Evolutionary conservation across 2,329 filamentous ascomycete species (phyloP).

Genomic region (Xylaria hypoxylon): DNA sequence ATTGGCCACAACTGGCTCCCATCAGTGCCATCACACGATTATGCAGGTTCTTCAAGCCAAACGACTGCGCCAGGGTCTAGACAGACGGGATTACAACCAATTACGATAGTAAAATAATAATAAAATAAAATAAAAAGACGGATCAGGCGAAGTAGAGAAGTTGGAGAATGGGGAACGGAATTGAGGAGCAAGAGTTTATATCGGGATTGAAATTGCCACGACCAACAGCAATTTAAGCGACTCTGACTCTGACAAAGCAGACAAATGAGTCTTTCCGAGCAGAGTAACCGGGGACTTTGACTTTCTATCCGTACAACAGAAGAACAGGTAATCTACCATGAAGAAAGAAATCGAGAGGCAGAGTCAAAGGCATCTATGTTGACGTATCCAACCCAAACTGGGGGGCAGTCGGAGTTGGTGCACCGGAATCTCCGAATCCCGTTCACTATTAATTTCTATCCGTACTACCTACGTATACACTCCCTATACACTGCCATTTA

Average conservation of each 20-base stretch:
- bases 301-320: neutral
- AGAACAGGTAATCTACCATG: neutral
- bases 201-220: constrained; percentile 26
- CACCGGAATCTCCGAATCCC: constrained; percentile 27
- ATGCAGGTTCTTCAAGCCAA: neutral
- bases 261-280: neutral
- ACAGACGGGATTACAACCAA: neutral
- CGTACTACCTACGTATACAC: no score
- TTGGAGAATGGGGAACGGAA: constrained; percentile 1
- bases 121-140: neutral
- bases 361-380: constrained; percentile 4
- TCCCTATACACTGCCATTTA: no score
- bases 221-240: neutral
- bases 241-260: neutral
- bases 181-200: neutral
- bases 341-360: neutral
- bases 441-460: neutral
- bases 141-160: neutral
- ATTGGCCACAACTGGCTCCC: constrained; percentile 28
- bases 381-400: neutral
- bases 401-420: constrained; percentile 19
- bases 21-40: constrained; percentile 11
- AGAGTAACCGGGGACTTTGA: neutral
- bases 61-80: neutral
- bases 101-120: neutral